Evolutionary conservation across 371 early-diverging fungal species (phyloP).

Genomic region (Dichotomocladium elegans): DNA sequence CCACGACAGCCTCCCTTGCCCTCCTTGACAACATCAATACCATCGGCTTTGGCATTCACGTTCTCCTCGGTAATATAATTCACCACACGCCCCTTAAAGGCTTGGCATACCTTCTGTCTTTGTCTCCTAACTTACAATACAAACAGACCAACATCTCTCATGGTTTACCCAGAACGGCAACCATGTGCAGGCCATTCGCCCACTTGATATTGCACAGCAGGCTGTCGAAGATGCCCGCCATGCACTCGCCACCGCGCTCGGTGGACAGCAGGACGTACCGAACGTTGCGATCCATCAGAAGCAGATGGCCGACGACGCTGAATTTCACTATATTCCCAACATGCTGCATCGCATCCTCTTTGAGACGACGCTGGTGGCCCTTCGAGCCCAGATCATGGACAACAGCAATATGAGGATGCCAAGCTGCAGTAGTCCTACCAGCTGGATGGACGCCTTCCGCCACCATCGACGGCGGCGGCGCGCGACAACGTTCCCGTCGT

Average conservation of each 20-base stretch:
- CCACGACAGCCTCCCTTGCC: background rate
- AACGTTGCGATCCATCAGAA: constrained; percentile 10
- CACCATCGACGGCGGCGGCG: background rate
- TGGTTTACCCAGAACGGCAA: constrained; percentile 7
- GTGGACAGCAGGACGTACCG: constrained; percentile 7
- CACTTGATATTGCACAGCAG: constrained; percentile 56
- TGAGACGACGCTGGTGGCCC: constrained; percentile 59
- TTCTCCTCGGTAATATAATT: constrained; percentile 46
- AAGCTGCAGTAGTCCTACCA: background rate
- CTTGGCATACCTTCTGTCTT: background rate
- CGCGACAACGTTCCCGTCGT: background rate
- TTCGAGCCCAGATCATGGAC: constrained; percentile 35
- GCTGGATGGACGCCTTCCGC: background rate
- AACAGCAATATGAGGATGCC: background rate
- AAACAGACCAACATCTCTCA: constrained; percentile 11
- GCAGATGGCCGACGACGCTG: constrained; percentile 8
- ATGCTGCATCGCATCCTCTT: constrained; percentile 67
- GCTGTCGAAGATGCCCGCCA: constrained; percentile 61
- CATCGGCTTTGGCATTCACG: constrained; percentile 58
- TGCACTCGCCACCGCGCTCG: constrained; percentile 37
- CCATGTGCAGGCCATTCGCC: constrained; percentile 52
- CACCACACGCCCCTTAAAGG: background rate
- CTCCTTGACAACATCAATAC: constrained; percentile 46
- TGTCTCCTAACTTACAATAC: background rate
- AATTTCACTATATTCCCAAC: constrained; percentile 63